Evolutionary conservation across 768 basidiomycete genomes (phyloP).

Genomic region (Hygrocybe punicea): DNA sequence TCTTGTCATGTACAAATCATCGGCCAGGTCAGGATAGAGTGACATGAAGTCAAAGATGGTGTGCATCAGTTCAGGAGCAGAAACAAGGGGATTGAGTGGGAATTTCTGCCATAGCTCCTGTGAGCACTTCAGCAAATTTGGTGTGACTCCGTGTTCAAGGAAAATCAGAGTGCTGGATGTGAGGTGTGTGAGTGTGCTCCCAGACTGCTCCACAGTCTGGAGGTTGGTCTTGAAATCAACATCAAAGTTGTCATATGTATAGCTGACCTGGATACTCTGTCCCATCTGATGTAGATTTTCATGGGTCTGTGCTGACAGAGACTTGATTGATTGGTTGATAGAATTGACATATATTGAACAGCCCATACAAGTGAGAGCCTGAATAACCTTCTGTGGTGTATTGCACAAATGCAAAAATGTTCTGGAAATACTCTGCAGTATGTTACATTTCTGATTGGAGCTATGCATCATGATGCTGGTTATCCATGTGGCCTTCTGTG

Average conservation of each 20-base stretch:
- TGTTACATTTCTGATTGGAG: conserved; percentile 14
- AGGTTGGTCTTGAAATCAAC: conserved; percentile 11
- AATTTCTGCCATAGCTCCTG: not conserved
- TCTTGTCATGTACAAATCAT: not conserved
- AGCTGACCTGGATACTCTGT: conserved; percentile 3
- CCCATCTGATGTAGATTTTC: conserved; percentile 4
- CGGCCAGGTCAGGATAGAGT: not conserved
- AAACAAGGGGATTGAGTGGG: not conserved
- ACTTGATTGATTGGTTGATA: not conserved
- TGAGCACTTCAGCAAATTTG: not conserved
- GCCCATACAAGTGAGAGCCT: conserved; percentile 16
- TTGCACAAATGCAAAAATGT: conserved; percentile 21
- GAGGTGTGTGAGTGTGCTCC: conserved; percentile 5
- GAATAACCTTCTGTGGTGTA: conserved; percentile 24
- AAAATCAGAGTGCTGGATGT: not conserved
- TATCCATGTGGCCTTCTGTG: conserved; percentile 5
- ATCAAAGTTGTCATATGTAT: conserved; percentile 19
- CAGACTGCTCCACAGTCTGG: conserved; percentile 14
- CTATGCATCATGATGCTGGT: conserved; percentile 10
- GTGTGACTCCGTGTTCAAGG: not conserved
- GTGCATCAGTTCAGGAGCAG: not conserved
- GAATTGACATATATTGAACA: not conserved
- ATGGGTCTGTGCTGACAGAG: conserved; percentile 2
- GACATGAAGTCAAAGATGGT: not conserved
- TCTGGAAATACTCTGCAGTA: conserved; percentile 9